Evolutionary conservation across 352 stramenopile species (phyloP).

Genomic region (Globisporangium spinosum): DNA sequence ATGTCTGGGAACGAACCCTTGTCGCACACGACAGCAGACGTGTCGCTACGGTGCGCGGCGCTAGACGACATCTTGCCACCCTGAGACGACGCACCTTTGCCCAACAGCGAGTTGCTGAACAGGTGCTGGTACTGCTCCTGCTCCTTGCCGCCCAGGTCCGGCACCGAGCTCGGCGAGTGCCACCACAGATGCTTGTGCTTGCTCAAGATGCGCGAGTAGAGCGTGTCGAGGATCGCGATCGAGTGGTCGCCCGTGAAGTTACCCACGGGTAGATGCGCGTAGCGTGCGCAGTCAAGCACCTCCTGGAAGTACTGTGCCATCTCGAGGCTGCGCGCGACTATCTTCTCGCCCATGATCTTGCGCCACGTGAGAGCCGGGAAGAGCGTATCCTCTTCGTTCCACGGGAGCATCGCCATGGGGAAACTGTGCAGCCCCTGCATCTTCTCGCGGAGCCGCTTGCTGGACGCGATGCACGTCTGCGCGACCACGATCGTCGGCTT

Average conservation of each 20-base stretch:
- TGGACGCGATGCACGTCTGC: constrained; percentile 58
- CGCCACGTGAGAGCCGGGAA: constrained; percentile 95
- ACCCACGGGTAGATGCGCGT: constrained; percentile 92
- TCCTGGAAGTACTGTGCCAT: constrained; percentile 91
- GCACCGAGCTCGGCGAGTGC: constrained; percentile 86
- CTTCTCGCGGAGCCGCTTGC: constrained; percentile 61
- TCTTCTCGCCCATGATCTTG: constrained; percentile 69
- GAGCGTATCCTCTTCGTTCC: constrained; percentile 66
- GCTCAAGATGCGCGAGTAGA: constrained; percentile 89
- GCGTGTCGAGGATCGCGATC: constrained; percentile 91
- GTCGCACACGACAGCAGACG: constrained; percentile 78
- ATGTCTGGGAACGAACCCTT: constrained; percentile 90
- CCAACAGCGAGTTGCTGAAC: constrained; percentile 43
- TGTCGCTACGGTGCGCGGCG: constrained; percentile 33
- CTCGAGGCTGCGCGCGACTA: constrained; percentile 71
- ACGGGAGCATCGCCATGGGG: constrained; percentile 88
- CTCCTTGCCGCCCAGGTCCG: constrained; percentile 88
- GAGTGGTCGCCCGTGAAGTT: constrained; percentile 93
- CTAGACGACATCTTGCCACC: constrained; percentile 18
- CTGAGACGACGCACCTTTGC: constrained; percentile 15
- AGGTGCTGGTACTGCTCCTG: constrained; percentile 84
- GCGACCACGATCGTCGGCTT: constrained; percentile 89
- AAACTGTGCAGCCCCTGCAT: constrained; percentile 91
- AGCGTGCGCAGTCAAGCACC: constrained; percentile 77
- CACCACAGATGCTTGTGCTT: constrained; percentile 96